Evolutionary conservation across 2,329 filamentous ascomycete genomes (phyloP).

Genomic region (Talaromyces rugulosus): DNA sequence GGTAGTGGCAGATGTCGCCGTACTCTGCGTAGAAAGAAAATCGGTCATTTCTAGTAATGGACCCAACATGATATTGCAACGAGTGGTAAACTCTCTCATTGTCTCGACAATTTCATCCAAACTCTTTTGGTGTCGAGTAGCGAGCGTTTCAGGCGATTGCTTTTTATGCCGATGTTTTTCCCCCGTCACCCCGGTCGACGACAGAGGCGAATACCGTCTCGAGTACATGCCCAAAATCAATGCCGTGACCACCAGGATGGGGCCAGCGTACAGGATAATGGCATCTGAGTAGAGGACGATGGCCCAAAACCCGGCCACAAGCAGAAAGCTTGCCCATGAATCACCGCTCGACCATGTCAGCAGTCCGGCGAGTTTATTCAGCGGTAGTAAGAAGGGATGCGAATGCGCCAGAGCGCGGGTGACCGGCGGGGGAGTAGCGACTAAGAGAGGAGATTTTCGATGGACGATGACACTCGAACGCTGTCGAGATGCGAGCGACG

Average conservation of each 20-base stretch:
- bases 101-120: slow-evolving; percentile 95
- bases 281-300: slow-evolving; percentile 79
- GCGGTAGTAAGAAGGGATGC: slow-evolving; percentile 84
- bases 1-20: slow-evolving; percentile 85
- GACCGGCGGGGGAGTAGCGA: slow-evolving; percentile 90
- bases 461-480: slow-evolving; percentile 91
- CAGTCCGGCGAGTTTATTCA: slow-evolving; percentile 80
- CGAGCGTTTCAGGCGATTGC: slow-evolving; percentile 57
- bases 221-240: slow-evolving; percentile 92
- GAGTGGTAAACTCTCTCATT: slow-evolving; percentile 79
- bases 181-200: slow-evolving; percentile 73
- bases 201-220: slow-evolving; percentile 81
- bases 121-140: slow-evolving; percentile 81
- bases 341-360: slow-evolving; percentile 92
- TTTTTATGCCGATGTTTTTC: slow-evolving; percentile 57
- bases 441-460: slow-evolving; percentile 88
- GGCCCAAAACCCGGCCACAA: slow-evolving; percentile 83
- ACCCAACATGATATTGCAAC: slow-evolving; percentile 88
- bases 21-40: slow-evolving; percentile 86
- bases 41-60: slow-evolving; percentile 86
- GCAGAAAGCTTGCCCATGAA: slow-evolving; percentile 92
- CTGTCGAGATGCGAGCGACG: slow-evolving; percentile 65
- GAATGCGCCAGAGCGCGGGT: slow-evolving; percentile 93
- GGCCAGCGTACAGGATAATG: slow-evolving; percentile 76
- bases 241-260: slow-evolving; percentile 71